These are phyloP conservation scores for Trypanosoma lewisi DNA, from an alignment of 208 protist species.

Conservation along the genomic window DNA sequence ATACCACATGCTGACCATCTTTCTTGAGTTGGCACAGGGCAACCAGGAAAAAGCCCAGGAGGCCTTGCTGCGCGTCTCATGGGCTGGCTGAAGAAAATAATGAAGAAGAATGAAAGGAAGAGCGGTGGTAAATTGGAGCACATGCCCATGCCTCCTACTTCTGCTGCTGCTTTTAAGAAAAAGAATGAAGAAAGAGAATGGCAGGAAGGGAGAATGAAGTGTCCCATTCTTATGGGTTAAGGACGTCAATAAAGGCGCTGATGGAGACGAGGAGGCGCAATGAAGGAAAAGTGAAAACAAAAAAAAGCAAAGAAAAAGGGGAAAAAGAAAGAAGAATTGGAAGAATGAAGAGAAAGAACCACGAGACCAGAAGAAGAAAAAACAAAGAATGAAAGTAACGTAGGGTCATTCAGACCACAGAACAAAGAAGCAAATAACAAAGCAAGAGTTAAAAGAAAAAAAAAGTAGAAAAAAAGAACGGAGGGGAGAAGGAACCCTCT, in stretches of 20 bases:
- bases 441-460: not conserved
- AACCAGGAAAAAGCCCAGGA: slow-evolving; percentile 81
- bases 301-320: slow-evolving; percentile 2
- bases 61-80: slow-evolving; percentile 62
- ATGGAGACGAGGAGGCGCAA: not conserved
- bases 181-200: not conserved
- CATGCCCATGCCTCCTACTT: too few species aligned
- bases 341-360: slow-evolving; percentile 21
- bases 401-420: not conserved
- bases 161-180: too few species aligned
- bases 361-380: slow-evolving; percentile 25
- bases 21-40: slow-evolving; percentile 82
- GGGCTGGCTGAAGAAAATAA: slow-evolving; percentile 19
- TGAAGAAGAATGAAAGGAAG: not conserved
- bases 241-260: not conserved
- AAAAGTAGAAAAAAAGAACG: not conserved
- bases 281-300: not conserved
- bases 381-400: slow-evolving; percentile 4
- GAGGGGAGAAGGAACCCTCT: not conserved
- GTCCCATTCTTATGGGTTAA: not conserved
- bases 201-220: not conserved
- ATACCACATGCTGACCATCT: slow-evolving; percentile 75
- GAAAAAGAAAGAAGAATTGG: slow-evolving; percentile 5
- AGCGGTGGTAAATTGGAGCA: not conserved
- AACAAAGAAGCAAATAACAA: slow-evolving; percentile 1